Base-by-base conservation (phyloP, 2,329 filamentous ascomycete genomes). In the Cladobotryum mycophilum region DNA sequence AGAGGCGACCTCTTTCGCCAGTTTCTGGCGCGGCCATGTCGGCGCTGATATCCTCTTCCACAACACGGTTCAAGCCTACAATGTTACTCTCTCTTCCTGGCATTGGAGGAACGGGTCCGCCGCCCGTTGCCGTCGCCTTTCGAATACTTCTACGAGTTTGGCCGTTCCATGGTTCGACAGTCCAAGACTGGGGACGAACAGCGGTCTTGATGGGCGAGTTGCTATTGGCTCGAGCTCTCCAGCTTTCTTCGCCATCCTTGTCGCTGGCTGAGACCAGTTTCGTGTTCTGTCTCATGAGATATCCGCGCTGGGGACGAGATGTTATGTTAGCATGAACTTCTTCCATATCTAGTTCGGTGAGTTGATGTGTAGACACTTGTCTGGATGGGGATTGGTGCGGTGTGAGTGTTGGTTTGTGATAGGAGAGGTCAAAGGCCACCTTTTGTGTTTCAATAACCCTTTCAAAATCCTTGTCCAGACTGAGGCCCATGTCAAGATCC, bases 221-320 rank as follows among this genome's bases (percentile, higher is more conserved):
- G 14, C 80, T 81, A 13, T 79, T 81, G 25, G 85, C 84, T 49
- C 81, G 80, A 18, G 76, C 76, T 20, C 75, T 67, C 67, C 74
- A 68, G 57, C 70, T 57, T 69, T 84, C 64, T 66, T 85, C 74
- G 33, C 75, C 70, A 55, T 86, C 77, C 57, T 86, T 85, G 67
- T 89, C 85, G 65, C 85, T 95, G n/a, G 93, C 93, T 45, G 95
- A 84, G 46, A 99, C 89, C 48, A 99, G 81, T 69, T 97, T 97
- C 3, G 92, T 97, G 70, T 97, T 99, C 62, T 99, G 92, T 62
- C 93, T 85, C 92, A 97, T 99, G 42, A 97, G 78, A 65, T 99
- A 99, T 51, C 93, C 93, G 75, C 95, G 91, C 91, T 96, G 87
- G 82, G 77, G 78, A 59, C 70, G 75, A 60, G 72, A 62, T 64